Conservation (phyloP, 345 rosid species). For the Pugionium dolabratum region DNA sequence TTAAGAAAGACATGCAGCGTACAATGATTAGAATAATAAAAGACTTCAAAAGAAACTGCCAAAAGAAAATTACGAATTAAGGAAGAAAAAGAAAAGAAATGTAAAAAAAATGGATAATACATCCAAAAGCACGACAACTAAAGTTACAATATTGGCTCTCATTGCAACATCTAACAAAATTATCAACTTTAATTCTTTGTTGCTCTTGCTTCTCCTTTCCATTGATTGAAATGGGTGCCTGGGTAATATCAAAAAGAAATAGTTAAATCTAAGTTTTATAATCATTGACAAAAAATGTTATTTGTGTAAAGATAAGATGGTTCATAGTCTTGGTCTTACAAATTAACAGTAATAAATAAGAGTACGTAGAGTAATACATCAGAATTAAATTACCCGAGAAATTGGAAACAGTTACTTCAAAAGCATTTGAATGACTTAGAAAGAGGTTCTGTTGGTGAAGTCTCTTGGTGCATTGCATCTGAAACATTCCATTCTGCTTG, state of each 20-base stretch:
- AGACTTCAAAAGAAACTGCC: conserved; percentile 38
- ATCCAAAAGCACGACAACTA: conserved; percentile 44
- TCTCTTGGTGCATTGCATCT: conserved; percentile 90
- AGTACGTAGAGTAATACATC: too few species aligned
- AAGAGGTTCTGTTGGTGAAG: conserved; percentile 44
- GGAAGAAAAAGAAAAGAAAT: conserved; percentile 15
- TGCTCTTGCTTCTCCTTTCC: conserved; percentile 34
- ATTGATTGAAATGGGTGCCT: conserved; percentile 38
- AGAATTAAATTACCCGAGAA: conserved; percentile 35
- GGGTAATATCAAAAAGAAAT: neutral
- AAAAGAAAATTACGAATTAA: conserved; percentile 35
- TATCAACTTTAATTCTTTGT: conserved; percentile 31
- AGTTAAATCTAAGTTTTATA: too few species aligned
- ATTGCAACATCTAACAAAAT: conserved; percentile 43
- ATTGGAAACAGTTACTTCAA: conserved; percentile 29
- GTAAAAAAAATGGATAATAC: conserved; percentile 41
- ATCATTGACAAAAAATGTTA: neutral
- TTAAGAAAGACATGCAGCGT: conserved; percentile 69
- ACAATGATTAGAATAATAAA: conserved; percentile 49
- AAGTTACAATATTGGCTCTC: conserved; percentile 43
- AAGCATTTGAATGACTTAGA: conserved; percentile 31
- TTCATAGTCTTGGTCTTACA: neutral
- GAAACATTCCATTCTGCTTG: conserved; percentile 88
- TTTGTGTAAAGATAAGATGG: neutral
- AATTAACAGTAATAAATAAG: neutral